Evolutionary conservation across 257 asterid species (phyloP), one percentile per base, ranked within the genome.

Genomic region (Nemophila menziesii): DNA sequence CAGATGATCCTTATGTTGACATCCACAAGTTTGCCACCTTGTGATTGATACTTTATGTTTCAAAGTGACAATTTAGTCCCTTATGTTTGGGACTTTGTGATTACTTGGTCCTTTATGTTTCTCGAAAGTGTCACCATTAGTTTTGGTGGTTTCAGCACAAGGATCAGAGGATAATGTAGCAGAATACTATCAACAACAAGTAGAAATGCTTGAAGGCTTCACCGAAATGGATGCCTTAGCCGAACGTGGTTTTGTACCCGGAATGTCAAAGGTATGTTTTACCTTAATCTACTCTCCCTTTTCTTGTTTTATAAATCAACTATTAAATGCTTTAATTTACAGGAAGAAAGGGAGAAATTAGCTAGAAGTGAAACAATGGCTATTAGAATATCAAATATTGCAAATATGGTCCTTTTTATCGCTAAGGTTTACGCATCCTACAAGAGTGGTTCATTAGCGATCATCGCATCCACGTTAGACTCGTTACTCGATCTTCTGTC

Each of bases 401-500:
- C 79, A 33, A 72, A 72, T 57, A 72, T 72, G 75, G 45, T 67
- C 51, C 79, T 72, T 23, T 67, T 72, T 72, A 63, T 57, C 16
- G 79, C 75, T 53, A 72, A 72, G 54, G 75, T 67, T 57, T 72
- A 64, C 57, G 79, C 79, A 46, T 72, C 79, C 4, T 13, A 57
- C 47, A 56, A 48, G 55, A 72, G 75, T 60, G 75, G 79, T 58
- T 72, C 79, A 0, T 20, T 72, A 64, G 79, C 75, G 27, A 72
- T 72, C 44, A 62, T 72, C 41, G 79, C 79, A 24, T 67, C 79
- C 57, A 72, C 79, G 16, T 48, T 72, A 52, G 79, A 72, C 54
- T 72, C 79, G 11, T 67, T 72, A 48, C 75, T 72, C n/a, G 79
- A 72, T 52, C 67, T 72, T 39, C 61, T 72, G 18, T 72, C 73